A percentile compares a stretch with the other conserved stretches of the same genome.
Conservation (phyloP, 75 land plant species). For the Pinus taeda region DNA sequence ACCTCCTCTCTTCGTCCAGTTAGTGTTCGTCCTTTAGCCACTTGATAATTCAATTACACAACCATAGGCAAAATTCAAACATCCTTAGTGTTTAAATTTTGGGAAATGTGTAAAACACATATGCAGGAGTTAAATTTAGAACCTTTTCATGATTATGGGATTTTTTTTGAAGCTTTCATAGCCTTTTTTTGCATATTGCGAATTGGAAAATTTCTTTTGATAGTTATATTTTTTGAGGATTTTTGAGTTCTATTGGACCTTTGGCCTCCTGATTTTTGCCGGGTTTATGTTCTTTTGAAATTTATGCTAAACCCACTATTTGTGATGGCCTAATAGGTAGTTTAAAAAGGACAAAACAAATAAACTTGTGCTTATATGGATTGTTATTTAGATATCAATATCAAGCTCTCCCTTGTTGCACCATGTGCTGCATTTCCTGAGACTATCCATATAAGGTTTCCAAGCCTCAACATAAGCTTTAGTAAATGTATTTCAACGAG, state of each 20-base stretch:
- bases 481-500: too few species aligned
- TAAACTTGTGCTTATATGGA: not conserved
- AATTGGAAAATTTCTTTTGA: not conserved
- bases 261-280: not conserved
- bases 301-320: not conserved
- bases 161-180: not conserved
- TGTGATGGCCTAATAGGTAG: not conserved
- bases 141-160: not conserved
- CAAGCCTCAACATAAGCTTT: too few species aligned
- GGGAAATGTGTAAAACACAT: not conserved
- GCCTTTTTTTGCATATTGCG: not conserved
- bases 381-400: constrained; percentile 47
- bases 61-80: too few species aligned
- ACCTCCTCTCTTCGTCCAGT: constrained; percentile 54
- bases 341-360: not conserved
- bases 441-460: too few species aligned
- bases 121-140: not conserved
- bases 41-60: not conserved
- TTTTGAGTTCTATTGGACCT: not conserved
- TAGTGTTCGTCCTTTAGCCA: constrained; percentile 46
- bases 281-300: not conserved
- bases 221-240: not conserved
- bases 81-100: too few species aligned
- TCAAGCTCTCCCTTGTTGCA: constrained; percentile 7
- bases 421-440: too few species aligned